These are phyloP conservation scores for Juglanconis juglandina DNA, from an alignment of 2,329 filamentous ascomycete genomes.

Conservation along the genomic window DNA sequence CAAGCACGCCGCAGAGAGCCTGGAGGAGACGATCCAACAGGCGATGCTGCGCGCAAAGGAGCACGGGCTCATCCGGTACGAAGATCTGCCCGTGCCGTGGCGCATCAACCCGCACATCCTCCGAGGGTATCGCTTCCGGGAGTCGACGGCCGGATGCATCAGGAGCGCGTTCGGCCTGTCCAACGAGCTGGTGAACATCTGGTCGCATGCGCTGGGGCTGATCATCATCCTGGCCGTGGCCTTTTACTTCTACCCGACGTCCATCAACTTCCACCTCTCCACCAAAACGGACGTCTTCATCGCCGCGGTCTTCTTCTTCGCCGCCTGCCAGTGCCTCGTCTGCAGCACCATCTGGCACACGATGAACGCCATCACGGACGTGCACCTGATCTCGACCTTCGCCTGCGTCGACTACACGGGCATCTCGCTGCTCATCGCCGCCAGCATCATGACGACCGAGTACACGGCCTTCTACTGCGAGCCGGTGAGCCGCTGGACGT, in stretches of 20 bases:
- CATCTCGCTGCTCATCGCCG: conserved; percentile 89
- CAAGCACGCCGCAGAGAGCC: conserved; percentile 72
- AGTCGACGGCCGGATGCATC: conserved; percentile 86
- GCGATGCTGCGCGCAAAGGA: conserved; percentile 74
- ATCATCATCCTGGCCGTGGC: conserved; percentile 82
- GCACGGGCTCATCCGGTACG: conserved; percentile 79
- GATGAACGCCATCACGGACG: conserved; percentile 93
- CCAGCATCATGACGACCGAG: conserved; percentile 96
- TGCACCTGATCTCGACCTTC: conserved; percentile 86
- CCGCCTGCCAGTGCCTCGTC: conserved; percentile 88
- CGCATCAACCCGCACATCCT: conserved; percentile 91
- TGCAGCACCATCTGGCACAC: conserved; percentile 98
- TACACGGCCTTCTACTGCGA: conserved; percentile 99
- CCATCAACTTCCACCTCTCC: conserved; percentile 79
- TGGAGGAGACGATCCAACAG: conserved; percentile 80
- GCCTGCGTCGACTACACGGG: conserved; percentile 98
- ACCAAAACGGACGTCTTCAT: conserved; percentile 87
- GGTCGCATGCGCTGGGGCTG: conserved; percentile 91
- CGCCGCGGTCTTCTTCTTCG: conserved; percentile 92
- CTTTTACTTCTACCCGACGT: conserved; percentile 93
- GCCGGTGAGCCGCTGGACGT: conserved; percentile 77
- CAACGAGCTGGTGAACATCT: conserved; percentile 97
- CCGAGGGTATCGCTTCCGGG: conserved; percentile 87
- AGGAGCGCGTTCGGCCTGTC: conserved; percentile 78
- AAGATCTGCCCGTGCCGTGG: conserved; percentile 90